Evolutionary conservation across 2,329 filamentous ascomycete genomes (phyloP).

Genomic region (Colletotrichum falcatum): DNA sequence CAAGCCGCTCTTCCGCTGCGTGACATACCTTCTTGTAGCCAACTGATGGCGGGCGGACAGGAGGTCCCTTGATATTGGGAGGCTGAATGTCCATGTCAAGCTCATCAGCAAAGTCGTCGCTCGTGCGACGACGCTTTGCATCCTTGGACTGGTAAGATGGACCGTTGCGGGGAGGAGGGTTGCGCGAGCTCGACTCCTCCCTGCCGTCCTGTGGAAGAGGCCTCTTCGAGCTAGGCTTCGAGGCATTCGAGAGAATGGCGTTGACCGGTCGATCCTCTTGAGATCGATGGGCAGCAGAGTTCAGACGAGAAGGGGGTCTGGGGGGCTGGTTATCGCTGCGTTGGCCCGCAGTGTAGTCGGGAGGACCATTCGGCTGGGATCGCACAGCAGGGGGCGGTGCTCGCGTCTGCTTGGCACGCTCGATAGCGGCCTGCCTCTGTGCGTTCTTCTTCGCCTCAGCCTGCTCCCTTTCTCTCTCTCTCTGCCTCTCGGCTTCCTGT

Average conservation of each 20-base stretch:
- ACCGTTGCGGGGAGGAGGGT: slow-evolving; percentile 61
- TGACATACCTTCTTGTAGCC: slow-evolving; percentile 73
- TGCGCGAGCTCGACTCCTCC: slow-evolving; percentile 65
- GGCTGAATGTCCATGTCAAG: slow-evolving; percentile 69
- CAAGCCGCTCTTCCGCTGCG: not conserved
- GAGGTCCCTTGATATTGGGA: slow-evolving; percentile 78
- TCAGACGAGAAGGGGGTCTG: slow-evolving; percentile 69
- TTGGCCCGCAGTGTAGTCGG: slow-evolving; percentile 56
- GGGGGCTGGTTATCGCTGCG: slow-evolving; percentile 45
- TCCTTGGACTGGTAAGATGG: slow-evolving; percentile 78
- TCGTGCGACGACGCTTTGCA: slow-evolving; percentile 82
- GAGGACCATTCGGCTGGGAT: slow-evolving; percentile 64
- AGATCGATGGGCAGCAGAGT: slow-evolving; percentile 61
- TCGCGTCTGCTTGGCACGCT: slow-evolving; percentile 73
- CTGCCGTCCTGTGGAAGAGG: slow-evolving; percentile 74
- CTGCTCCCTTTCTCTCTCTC: slow-evolving; percentile 70
- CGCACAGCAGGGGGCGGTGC: slow-evolving; percentile 71
- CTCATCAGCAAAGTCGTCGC: slow-evolving; percentile 77
- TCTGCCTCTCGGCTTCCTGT: slow-evolving; percentile 72
- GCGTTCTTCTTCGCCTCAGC: slow-evolving; percentile 75
- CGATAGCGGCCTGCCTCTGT: slow-evolving; percentile 72
- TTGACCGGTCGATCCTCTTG: slow-evolving; percentile 75
- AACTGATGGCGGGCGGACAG: slow-evolving; percentile 80
- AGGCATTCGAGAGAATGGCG: slow-evolving; percentile 69
- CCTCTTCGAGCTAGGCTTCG: slow-evolving; percentile 81